phyloP scores from a whole-genome alignment of 768 basidiomycete species.

The Collybiopsis confluens region DNA sequence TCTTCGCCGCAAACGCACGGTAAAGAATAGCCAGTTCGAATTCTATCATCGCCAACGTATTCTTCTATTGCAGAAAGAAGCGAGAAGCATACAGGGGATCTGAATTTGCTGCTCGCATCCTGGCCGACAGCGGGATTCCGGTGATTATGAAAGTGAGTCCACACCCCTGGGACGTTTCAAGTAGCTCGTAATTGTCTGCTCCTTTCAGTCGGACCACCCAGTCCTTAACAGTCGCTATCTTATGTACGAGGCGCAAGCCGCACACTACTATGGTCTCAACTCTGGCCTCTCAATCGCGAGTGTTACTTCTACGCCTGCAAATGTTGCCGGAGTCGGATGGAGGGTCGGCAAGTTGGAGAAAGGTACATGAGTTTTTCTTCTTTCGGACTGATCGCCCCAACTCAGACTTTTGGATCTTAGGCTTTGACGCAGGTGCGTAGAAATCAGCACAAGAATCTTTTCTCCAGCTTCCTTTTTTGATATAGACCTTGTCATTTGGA shows the following conservation, averaged over 20 bases:
- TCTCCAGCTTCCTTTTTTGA: neutral
- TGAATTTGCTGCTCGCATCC: conserved; percentile 74
- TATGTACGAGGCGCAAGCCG: conserved; percentile 81
- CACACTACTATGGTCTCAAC: conserved; percentile 75
- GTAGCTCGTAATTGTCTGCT: too few species aligned
- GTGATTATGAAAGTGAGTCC: conserved; percentile 76
- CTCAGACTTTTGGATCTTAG: conserved; percentile 23
- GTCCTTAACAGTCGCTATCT: conserved; percentile 68
- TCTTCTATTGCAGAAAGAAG: conserved; percentile 48
- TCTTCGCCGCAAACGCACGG: conserved; percentile 59
- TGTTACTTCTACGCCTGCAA: conserved; percentile 70
- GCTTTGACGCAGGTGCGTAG: conserved; percentile 68
- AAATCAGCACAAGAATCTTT: neutral
- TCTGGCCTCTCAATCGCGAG: conserved; percentile 65
- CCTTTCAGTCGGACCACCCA: conserved; percentile 60
- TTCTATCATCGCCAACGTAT: neutral
- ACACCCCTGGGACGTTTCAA: too few species aligned
- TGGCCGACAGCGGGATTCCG: conserved; percentile 61
- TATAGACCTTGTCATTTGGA: conserved; percentile 59
- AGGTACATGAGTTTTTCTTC: conserved; percentile 32
- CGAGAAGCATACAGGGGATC: conserved; percentile 79
- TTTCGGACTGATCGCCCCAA: neutral
- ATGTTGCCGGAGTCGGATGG: conserved; percentile 57
- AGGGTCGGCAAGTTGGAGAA: conserved; percentile 74
- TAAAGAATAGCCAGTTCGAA: conserved; percentile 7